A percentile compares a stretch with the other conserved stretches of the same genome.
Conservation (phyloP, 306 rosid species). For the Amphicarpaea edgeworthii region DNA sequence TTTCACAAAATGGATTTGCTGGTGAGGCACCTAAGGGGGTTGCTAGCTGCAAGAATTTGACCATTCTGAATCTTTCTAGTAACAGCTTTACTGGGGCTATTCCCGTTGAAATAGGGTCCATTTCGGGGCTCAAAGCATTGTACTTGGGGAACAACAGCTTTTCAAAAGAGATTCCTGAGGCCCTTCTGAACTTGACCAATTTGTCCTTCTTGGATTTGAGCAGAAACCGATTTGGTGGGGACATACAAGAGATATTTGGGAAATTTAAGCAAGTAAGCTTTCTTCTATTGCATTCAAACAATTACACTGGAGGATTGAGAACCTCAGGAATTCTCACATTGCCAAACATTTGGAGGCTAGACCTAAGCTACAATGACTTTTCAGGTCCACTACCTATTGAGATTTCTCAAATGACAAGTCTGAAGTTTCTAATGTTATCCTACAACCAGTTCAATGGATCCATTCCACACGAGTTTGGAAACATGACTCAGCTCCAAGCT, state of each 20-base stretch:
- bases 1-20: slow-evolving; percentile 68
- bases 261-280: slow-evolving; percentile 65
- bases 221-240: slow-evolving; percentile 68
- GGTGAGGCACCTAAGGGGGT: slow-evolving; percentile 66
- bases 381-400: slow-evolving; percentile 83
- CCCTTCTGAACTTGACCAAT: slow-evolving; percentile 63
- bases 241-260: slow-evolving; percentile 80
- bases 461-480: slow-evolving; percentile 74
- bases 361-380: slow-evolving; percentile 73
- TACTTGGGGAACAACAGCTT: slow-evolving; percentile 80
- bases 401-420: slow-evolving; percentile 67
- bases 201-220: slow-evolving; percentile 90
- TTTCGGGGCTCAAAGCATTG: slow-evolving; percentile 62
- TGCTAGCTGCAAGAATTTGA: slow-evolving; percentile 67
- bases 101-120: slow-evolving; percentile 70
- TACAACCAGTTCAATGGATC: slow-evolving; percentile 75
- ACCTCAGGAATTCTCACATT: slow-evolving; percentile 77
- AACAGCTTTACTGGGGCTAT: slow-evolving; percentile 70
- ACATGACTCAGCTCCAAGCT: slow-evolving; percentile 67
- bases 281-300: slow-evolving; percentile 76
- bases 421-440: slow-evolving; percentile 71
- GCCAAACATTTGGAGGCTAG: slow-evolving; percentile 65
- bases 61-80: slow-evolving; percentile 63
- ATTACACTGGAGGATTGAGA: slow-evolving; percentile 69
- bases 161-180: slow-evolving; percentile 66